Evolutionary conservation across 306 rosid species (phyloP).

Genomic region (Prunus dulcis): DNA sequence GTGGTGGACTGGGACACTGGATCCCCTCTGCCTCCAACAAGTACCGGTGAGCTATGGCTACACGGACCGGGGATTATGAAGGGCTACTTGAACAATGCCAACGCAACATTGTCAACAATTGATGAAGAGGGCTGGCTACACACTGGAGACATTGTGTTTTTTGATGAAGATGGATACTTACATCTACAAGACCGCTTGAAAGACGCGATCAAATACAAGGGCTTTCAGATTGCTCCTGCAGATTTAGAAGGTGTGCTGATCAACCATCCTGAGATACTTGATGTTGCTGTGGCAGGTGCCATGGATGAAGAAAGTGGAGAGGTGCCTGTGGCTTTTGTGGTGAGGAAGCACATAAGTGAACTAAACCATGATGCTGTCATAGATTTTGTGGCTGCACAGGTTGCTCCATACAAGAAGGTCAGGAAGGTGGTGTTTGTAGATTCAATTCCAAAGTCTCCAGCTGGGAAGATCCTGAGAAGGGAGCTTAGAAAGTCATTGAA

Average conservation of each 20-base stretch:
- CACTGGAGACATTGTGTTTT: conserved; percentile 69
- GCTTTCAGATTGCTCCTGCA: conserved; percentile 68
- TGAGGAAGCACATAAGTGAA: conserved; percentile 54
- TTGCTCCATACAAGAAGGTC: conserved; percentile 75
- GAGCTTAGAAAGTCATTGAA: conserved; percentile 38
- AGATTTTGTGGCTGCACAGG: conserved; percentile 69
- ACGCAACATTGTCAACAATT: conserved; percentile 56
- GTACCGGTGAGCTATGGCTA: conserved; percentile 80
- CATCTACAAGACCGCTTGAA: conserved; percentile 70
- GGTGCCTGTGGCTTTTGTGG: conserved; percentile 80
- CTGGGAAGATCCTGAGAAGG: conserved; percentile 81
- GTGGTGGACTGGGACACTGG: conserved; percentile 65
- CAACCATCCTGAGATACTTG: conserved; percentile 44
- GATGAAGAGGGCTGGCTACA: conserved; percentile 76
- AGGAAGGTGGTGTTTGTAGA: conserved; percentile 67
- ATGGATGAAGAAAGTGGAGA: conserved; percentile 70
- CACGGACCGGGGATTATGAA: conserved; percentile 76
- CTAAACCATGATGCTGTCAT: conserved; percentile 46
- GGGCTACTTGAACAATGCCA: conserved; percentile 77
- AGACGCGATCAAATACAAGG: conserved; percentile 90
- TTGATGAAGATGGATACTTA: conserved; percentile 72
- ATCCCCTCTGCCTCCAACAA: conserved; percentile 63
- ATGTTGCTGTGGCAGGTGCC: conserved; percentile 39
- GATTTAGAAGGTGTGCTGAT: conserved; percentile 50
- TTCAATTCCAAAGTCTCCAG: conserved; percentile 69